Evolutionary conservation across 1,284 basidiomycete genomes (phyloP), one percentile per base, ranked within the genome.

Genomic region (Heterobasidion annosum): DNA sequence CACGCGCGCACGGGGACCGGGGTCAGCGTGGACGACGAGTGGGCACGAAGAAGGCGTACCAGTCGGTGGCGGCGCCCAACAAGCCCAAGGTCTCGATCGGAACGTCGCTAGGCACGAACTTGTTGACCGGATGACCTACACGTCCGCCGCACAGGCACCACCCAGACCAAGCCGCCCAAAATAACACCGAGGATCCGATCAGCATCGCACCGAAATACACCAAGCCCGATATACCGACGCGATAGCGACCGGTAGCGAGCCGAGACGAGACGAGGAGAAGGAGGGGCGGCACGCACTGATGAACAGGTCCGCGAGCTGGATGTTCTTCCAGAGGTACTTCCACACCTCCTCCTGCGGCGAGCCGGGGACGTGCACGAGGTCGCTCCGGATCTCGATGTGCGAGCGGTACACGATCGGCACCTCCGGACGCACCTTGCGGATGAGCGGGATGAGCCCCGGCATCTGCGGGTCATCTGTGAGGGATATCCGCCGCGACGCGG

Each of bases 301-400:
- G 74, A 93, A 93, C 62, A 93, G 68, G 71, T 93, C 91, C 50
- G 88, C 84, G 33, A 85, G 75, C 66, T 91, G 78, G 64, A 94
- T 90, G 68, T 91, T 91, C 62, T 90, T 85, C 85, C 88, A 93
- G 15, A 93, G 76, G 67, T 93, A 93, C 63, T 92, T 79, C 91
- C 91, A 93, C 10, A 93, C 91, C 60, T 89, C 86, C 63, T 88
- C 81, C 64, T 93, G 91, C 33, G 88, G 86, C 6, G 91, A 92
- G 43, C 86, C 85, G 34, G 80, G 70, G 35, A 79, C 73, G 64
- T 87, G 83, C 34, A 88, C 80, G 51, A 91, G 80, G 67, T 90
- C 87, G 60, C 83, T 86, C 35, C 87, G 82, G 67, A 93, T 91
- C 71, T 94, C 91, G 58, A 93, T 94, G 73, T 93, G 91, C 47